These are phyloP conservation scores for Populus tomentosa DNA, from an alignment of 441 rosid species.

Conservation along the genomic window DNA sequence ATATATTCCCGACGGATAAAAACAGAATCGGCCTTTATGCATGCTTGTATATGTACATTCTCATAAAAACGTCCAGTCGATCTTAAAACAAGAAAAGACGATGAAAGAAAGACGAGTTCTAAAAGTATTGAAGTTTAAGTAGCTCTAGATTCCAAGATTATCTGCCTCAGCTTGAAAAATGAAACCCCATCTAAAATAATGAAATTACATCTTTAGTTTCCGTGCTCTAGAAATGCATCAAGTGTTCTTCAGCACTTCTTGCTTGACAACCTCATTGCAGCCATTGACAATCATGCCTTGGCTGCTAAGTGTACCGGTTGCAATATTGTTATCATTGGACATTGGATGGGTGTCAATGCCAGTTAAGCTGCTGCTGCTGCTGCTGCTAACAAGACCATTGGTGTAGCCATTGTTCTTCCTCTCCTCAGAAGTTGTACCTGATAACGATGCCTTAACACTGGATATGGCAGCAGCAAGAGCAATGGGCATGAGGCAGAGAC, in stretches of 20 bases:
- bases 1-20: not conserved
- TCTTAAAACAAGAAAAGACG: not conserved
- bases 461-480: constrained; percentile 44
- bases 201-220: constrained; percentile 9
- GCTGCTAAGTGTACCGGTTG: constrained; percentile 8
- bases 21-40: not conserved
- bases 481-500: constrained; percentile 58
- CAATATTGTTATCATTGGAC: constrained; percentile 5
- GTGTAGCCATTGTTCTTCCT: constrained; percentile 8
- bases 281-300: constrained; percentile 8
- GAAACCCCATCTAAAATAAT: not conserved
- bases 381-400: constrained; percentile 15
- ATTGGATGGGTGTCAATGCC: constrained; percentile 13
- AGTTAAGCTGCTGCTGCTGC: constrained; percentile 21
- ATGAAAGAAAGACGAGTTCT: not conserved
- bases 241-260: constrained; percentile 7
- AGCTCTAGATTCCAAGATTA: not conserved
- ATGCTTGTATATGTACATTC: not conserved
- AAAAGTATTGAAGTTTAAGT: not conserved
- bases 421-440: constrained; percentile 13
- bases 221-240: constrained; percentile 1
- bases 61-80: not conserved
- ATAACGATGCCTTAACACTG: constrained; percentile 26
- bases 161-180: constrained; percentile 1
- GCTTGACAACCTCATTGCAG: constrained; percentile 21